A percentile compares a stretch with the other conserved stretches of the same genome.
phyloP scores from a whole-genome alignment of 1,139 yeast genomes.

The Geotrichum cucujoidarum region DNA sequence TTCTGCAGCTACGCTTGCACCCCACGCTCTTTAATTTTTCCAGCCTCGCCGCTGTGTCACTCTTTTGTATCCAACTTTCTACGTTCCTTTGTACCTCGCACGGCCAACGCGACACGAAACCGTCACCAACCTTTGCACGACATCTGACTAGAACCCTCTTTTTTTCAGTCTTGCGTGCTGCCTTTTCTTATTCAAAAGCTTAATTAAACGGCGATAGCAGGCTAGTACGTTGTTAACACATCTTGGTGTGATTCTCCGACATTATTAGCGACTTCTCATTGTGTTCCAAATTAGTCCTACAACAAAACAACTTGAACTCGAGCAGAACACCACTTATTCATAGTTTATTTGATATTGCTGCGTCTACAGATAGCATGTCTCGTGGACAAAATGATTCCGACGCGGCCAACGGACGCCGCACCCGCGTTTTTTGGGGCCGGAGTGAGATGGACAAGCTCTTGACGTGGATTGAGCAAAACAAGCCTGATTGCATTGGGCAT shows the following conservation, averaged over 20 bases:
- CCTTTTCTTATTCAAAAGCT: too few species aligned
- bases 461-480: conserved; percentile 18
- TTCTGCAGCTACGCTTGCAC: too few species aligned
- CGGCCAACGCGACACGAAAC: background rate
- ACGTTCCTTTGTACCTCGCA: background rate
- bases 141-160: too few species aligned
- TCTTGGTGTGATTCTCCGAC: too few species aligned
- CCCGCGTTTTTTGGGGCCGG: conserved; percentile 21
- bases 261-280: too few species aligned
- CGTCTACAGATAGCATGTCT: conserved; percentile 2
- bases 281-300: too few species aligned
- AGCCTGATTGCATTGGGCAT: conserved; percentile 21
- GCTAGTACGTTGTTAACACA: too few species aligned
- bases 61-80: conserved; percentile 4
- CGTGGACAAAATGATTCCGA: conserved; percentile 3
- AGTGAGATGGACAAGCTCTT: conserved; percentile 20
- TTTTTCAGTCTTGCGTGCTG: too few species aligned
- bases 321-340: too few species aligned
- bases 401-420: conserved; percentile 7
- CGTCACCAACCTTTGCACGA: background rate
- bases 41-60: background rate
- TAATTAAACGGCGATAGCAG: too few species aligned
- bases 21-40: background rate
- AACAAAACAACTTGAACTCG: too few species aligned
- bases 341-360: background rate